A percentile compares a stretch with the other conserved stretches of the same genome.
phyloP scores from a whole-genome alignment of 345 rosid genomes.

The Ceriops decandra region DNA sequence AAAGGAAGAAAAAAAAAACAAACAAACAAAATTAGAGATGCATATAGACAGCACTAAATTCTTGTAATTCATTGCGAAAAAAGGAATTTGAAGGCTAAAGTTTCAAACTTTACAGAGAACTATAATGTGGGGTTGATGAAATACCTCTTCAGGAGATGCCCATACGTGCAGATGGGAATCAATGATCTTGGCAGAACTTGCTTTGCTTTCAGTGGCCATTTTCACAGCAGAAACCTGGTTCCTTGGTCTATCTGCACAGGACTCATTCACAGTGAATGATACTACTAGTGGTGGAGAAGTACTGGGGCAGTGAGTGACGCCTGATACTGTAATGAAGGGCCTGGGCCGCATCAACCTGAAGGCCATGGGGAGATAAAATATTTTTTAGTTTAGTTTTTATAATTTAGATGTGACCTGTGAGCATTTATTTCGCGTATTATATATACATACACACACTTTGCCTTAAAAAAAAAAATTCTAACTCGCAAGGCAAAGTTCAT shows the following conservation, averaged over 20 bases:
- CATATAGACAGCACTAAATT: neutral
- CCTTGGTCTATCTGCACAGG: constrained; percentile 15
- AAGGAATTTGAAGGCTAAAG: neutral
- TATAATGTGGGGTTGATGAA: constrained; percentile 3
- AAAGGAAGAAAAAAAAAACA: neutral
- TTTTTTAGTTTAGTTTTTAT: neutral
- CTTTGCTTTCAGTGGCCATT: constrained; percentile 45
- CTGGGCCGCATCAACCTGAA: constrained; percentile 33
- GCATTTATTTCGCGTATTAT: no score
- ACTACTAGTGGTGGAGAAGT: neutral
- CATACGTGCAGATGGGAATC: constrained; percentile 93
- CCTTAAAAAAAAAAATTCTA: no score
- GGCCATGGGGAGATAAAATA: constrained; percentile 6
- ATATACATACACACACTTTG: no score
- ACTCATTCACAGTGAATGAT: constrained; percentile 4
- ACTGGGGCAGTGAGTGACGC: constrained; percentile 1
- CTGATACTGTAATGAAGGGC: constrained; percentile 24
- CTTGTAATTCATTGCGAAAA: no score
- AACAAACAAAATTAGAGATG: no score
- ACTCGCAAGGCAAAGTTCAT: no score
- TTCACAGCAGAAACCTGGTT: constrained; percentile 26
- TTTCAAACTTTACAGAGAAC: neutral
- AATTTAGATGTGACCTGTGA: no score
- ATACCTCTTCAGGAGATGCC: constrained; percentile 88
- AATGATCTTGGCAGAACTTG: constrained; percentile 42